Base-by-base conservation (phyloP, 495 filamentous ascomycete species). In the Penicillium turbatum region DNA sequence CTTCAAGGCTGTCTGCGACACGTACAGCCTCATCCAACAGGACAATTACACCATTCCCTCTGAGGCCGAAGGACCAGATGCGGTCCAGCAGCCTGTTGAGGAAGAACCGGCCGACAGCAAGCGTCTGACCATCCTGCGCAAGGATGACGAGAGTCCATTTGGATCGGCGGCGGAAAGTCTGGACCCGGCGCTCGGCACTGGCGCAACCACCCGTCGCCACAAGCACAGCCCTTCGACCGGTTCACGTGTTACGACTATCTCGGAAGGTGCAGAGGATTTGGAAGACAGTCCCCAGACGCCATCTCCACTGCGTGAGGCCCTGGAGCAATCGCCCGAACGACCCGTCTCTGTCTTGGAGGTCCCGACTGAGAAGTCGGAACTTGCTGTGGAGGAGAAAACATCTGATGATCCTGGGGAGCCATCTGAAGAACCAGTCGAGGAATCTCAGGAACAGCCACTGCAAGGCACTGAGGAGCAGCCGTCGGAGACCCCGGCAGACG, bases 1-100 rank as follows among this genome's bases (percentile, higher is more conserved):
- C 54, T 97, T 97, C 78, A 97, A 97, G 78, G 95, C 86, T 0
- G 92, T 97, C 29, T 96, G 91, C 62, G 93, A 97, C 62, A 78
- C 82, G 59, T 97, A 96, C 69, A 80, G 82, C 36, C 80, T 97
- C 27, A 86, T 98, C 40, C 90, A 89, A 2, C 83, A 89, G 49
- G 93, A 97, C 66, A 96, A 92, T 64, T 95, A 96, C 70, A 97
- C 95, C 37, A 84, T 98, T 45, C 92, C 93, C 2, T 82, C 86
- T 11, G 92, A 97, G 65, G 95, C 95, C 3, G 93, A 97, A 64
- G 92, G 90, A 11, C 62, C 88, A 1, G 79, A 78, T 54, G 64
- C 66, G 29, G 77, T 85, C 48, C 71, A 63, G 40, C 65, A 65
- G 32, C 32, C 32, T 13, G 11, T 68, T 46, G 68, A 74, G 44